These are phyloP conservation scores for Phytophthora fragariae DNA, from an alignment of 352 stramenopile species.

Conservation along the genomic window DNA sequence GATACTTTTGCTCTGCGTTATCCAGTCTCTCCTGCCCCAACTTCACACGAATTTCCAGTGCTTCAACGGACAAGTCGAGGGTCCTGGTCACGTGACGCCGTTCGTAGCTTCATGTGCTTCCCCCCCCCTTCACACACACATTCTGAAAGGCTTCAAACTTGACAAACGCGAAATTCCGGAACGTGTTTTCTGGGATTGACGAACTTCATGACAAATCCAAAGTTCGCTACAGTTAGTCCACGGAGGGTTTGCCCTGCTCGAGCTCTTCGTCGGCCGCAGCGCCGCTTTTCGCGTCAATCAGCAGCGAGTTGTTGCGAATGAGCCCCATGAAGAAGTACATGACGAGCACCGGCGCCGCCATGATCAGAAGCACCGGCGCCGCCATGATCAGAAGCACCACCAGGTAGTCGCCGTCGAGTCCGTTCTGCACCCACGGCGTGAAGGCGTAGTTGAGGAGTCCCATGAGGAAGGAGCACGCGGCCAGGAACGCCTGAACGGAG, in stretches of 20 bases:
- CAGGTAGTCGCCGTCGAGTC: slow-evolving; percentile 40
- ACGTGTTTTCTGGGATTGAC: neutral
- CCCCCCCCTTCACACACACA: too few relatives aligned
- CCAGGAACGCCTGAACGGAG: slow-evolving; percentile 45
- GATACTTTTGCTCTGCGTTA: too few relatives aligned
- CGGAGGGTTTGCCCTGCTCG: slow-evolving; percentile 24
- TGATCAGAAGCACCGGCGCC: slow-evolving; percentile 46
- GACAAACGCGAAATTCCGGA: neutral
- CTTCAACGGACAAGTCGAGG: too few relatives aligned
- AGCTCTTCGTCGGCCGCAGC: slow-evolving; percentile 9
- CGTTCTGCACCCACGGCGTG: slow-evolving; percentile 46
- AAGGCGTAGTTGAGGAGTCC: slow-evolving; percentile 50
- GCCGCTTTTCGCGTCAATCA: neutral
- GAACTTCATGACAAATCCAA: neutral
- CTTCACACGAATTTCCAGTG: too few relatives aligned
- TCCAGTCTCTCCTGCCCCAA: too few relatives aligned
- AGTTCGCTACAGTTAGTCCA: slow-evolving; percentile 2
- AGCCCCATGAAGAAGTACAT: slow-evolving; percentile 42
- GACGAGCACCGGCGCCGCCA: slow-evolving; percentile 38
- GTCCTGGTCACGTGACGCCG: too few relatives aligned
- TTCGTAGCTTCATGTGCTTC: too few relatives aligned
- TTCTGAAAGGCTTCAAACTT: too few relatives aligned
- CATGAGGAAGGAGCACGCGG: slow-evolving; percentile 43
- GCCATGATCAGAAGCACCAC: slow-evolving; percentile 46
- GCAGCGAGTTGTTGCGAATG: slow-evolving; percentile 21